Percentiles rank a stretch among this genome's conserved stretches.
Conservation (phyloP, 2,329 filamentous ascomycete species). For the Triangularia verruculosa region DNA sequence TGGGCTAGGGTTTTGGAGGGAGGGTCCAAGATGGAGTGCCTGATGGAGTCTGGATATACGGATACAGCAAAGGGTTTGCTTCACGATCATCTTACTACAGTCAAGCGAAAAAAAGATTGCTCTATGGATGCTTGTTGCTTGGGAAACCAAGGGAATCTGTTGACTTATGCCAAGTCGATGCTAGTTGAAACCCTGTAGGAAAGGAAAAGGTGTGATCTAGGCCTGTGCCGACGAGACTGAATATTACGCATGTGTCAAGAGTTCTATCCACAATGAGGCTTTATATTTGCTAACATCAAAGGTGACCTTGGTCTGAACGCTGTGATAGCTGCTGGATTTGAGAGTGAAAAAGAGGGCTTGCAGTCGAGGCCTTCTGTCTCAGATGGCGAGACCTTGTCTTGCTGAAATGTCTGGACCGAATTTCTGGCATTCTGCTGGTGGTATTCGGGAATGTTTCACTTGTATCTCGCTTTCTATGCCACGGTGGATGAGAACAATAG, state of each 20-base stretch:
- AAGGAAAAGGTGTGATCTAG: neutral
- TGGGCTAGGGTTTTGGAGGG: neutral
- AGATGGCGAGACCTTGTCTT: neutral
- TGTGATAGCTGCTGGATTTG: neutral
- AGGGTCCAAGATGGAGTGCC: neutral
- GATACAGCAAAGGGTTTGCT: too few relatives aligned
- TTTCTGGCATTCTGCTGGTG: neutral
- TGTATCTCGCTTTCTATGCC: neutral
- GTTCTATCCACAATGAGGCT: neutral
- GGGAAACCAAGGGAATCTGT: neutral
- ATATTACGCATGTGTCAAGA: neutral
- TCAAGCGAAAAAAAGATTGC: neutral
- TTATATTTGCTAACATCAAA: neutral
- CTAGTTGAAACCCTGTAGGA: neutral
- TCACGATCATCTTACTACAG: neutral
- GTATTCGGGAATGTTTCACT: neutral
- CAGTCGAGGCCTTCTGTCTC: neutral
- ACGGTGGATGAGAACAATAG: neutral
- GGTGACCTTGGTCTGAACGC: neutral
- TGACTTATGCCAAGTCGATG: neutral
- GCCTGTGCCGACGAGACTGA: neutral
- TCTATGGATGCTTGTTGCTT: neutral
- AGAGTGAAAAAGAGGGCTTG: neutral
- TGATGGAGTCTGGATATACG: too few relatives aligned
- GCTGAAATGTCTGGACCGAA: neutral